phyloP scores from a whole-genome alignment of 2,329 filamentous ascomycete species.

The Penicillium hordei region DNA sequence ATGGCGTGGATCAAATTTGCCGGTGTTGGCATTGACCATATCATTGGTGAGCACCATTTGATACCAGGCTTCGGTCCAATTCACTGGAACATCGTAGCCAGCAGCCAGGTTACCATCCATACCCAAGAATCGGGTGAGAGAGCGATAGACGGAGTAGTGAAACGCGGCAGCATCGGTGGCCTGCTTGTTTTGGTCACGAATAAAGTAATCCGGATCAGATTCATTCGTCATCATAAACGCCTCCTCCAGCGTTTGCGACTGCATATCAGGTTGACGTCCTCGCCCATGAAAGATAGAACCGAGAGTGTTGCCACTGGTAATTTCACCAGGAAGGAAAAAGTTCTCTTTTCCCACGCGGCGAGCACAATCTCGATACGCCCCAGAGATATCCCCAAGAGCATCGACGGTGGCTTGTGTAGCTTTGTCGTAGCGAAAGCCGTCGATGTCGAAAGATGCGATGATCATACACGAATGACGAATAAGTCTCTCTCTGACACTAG shows the following conservation, averaged over 20 bases:
- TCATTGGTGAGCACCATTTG: slow-evolving; percentile 60
- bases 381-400: slow-evolving; percentile 58
- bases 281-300: slow-evolving; percentile 63
- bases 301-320: slow-evolving; percentile 62
- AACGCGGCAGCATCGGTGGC: slow-evolving; percentile 63
- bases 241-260: slow-evolving; percentile 48
- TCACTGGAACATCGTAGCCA: slow-evolving; percentile 54
- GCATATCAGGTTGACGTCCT: slow-evolving; percentile 58
- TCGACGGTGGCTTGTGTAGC: slow-evolving; percentile 64
- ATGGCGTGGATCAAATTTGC: slow-evolving; percentile 62
- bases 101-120: slow-evolving; percentile 58
- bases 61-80: slow-evolving; percentile 59
- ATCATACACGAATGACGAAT: slow-evolving; percentile 64
- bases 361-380: slow-evolving; percentile 59
- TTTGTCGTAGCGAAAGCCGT: slow-evolving; percentile 68
- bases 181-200: slow-evolving; percentile 53
- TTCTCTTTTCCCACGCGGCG: slow-evolving; percentile 59
- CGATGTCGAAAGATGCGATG: slow-evolving; percentile 63
- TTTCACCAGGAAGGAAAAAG: slow-evolving; percentile 64
- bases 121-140: slow-evolving; percentile 61
- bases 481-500: slow-evolving; percentile 58
- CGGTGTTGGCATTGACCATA: slow-evolving; percentile 60
- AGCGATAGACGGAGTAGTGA: slow-evolving; percentile 64
- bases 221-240: slow-evolving; percentile 52
- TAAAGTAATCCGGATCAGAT: slow-evolving; percentile 47